Percentiles rank a stretch among this genome's conserved stretches.
Evolutionary conservation across 257 asterid species (phyloP).

Genomic region (Nicotiana otophora): DNA sequence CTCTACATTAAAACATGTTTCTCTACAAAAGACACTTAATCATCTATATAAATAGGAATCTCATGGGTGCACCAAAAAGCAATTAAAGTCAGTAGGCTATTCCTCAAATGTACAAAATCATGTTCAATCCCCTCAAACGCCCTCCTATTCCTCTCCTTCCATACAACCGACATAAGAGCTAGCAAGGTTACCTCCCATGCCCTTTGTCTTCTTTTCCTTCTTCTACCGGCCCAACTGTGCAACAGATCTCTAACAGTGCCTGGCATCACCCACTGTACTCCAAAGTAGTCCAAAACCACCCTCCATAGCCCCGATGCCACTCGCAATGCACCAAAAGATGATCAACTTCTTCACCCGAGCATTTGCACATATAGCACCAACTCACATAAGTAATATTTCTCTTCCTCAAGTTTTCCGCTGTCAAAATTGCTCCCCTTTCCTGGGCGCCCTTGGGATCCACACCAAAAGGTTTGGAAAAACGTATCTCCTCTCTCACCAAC

Average conservation of each 20-base stretch:
- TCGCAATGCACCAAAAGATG: neutral
- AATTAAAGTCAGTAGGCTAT: neutral
- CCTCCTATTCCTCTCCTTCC: neutral
- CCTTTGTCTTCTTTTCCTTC: neutral
- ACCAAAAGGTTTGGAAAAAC: neutral
- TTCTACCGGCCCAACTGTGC: neutral
- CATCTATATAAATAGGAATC: neutral
- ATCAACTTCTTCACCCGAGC: neutral
- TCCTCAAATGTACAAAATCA: neutral
- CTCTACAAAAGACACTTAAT: neutral
- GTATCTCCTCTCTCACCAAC: neutral
- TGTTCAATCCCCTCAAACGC: neutral
- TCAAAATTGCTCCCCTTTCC: neutral
- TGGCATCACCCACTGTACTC: neutral
- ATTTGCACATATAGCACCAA: neutral
- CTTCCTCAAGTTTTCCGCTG: neutral
- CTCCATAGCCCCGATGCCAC: neutral
- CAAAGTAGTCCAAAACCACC: neutral
- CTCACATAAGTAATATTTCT: neutral
- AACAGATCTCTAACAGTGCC: neutral
- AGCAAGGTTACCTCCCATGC: neutral
- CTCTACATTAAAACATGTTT: neutral
- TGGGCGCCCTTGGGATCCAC: neutral
- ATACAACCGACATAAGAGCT: neutral
- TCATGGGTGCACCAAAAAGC: neutral